Evolutionary conservation across 1,139 yeast genomes (phyloP).

Genomic region (Sugiyamaella neomexicana): DNA sequence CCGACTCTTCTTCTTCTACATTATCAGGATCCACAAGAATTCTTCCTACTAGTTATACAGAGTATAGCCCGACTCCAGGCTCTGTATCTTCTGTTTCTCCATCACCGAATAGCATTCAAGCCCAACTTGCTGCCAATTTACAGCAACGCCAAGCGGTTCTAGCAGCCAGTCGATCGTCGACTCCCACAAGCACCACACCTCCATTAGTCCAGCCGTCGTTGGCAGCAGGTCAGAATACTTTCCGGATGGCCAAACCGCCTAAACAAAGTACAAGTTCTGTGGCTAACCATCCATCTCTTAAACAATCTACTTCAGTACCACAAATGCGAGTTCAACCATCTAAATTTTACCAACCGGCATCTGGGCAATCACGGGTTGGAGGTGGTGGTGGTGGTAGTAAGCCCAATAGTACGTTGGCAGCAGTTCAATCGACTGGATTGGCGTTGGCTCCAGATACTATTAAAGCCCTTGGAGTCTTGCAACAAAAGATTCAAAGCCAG

Average conservation of each 20-base stretch:
- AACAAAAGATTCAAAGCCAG: slow-evolving; percentile 41
- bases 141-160: slow-evolving; percentile 20
- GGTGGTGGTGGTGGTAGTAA: slow-evolving; percentile 4
- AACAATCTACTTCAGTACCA: slow-evolving; percentile 29
- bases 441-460: slow-evolving; percentile 40
- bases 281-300: slow-evolving; percentile 17
- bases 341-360: slow-evolving; percentile 11
- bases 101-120: slow-evolving; percentile 30
- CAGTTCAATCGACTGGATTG: slow-evolving; percentile 29
- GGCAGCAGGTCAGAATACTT: slow-evolving; percentile 33
- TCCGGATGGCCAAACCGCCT: slow-evolving; percentile 25
- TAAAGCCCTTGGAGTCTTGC: slow-evolving; percentile 38
- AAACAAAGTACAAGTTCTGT: slow-evolving; percentile 5
- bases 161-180: slow-evolving; percentile 14
- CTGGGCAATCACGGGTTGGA: slow-evolving; percentile 1
- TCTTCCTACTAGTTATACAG: slow-evolving; percentile 8
- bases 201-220: slow-evolving; percentile 28
- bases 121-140: slow-evolving; percentile 28
- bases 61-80: slow-evolving; percentile 4
- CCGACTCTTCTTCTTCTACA: background rate
- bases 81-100: slow-evolving; percentile 20
- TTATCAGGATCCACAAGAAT: slow-evolving; percentile 16
- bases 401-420: slow-evolving; percentile 14
- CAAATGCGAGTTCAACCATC: slow-evolving; percentile 31
- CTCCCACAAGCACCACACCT: slow-evolving; percentile 8